phyloP scores from a whole-genome alignment of 805 yeast genomes.

The Candida arabinofermentans region DNA sequence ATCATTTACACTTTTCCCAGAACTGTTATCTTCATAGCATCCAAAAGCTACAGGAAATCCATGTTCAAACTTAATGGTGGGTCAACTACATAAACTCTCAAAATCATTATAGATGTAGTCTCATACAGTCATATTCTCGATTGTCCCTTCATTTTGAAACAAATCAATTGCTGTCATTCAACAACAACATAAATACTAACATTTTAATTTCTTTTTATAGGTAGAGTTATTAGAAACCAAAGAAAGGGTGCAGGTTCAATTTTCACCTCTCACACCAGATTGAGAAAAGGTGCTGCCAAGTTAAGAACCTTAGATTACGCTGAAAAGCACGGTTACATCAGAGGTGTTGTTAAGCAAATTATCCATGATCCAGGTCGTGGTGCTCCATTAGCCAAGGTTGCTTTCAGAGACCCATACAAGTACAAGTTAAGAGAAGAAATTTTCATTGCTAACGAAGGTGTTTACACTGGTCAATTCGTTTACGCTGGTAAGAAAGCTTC shows the following conservation, averaged over 20 bases:
- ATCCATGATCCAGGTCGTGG: conserved; percentile 99
- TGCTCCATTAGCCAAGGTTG: conserved; percentile 99
- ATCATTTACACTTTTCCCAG: too few relatives aligned
- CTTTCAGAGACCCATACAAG: conserved; percentile 99
- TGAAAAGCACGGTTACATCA: conserved; percentile 99
- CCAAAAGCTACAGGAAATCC: too few relatives aligned
- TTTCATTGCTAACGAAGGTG: conserved; percentile 99
- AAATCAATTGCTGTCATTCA: background rate
- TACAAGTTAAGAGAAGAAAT: conserved; percentile 97
- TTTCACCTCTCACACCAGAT: conserved; percentile 99
- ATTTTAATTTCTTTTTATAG: conserved; percentile 32
- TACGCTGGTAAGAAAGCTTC: conserved; percentile 99
- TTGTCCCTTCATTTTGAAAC: background rate
- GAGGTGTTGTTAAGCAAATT: conserved; percentile 98
- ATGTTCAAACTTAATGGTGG: too few relatives aligned
- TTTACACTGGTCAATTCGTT: conserved; percentile 98
- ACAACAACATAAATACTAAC: background rate
- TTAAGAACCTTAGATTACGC: conserved; percentile 98
- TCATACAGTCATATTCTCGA: background rate
- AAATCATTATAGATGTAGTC: too few relatives aligned
- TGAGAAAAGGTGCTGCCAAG: conserved; percentile 99
- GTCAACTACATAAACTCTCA: too few relatives aligned
- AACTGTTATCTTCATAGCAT: too few relatives aligned
- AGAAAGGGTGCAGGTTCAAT: conserved; percentile 99
- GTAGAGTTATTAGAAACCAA: conserved; percentile 99